These are phyloP conservation scores for Dendrobium catenatum DNA, from an alignment of 106 monocot species.

Conservation along the genomic window DNA sequence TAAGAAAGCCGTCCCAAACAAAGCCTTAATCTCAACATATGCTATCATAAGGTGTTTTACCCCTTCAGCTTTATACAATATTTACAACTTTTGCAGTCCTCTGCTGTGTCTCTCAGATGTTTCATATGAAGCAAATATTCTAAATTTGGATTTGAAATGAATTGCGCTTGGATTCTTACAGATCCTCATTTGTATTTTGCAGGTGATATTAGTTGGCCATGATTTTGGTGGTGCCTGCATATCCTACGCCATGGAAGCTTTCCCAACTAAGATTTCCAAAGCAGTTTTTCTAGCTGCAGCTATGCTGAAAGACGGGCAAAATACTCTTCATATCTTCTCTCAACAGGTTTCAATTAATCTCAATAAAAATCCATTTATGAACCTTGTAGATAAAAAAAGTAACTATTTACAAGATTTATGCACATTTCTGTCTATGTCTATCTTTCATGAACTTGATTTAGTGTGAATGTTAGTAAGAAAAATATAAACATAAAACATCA, in stretches of 20 bases:
- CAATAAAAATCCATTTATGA: neutral
- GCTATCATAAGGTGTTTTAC: too few relatives aligned
- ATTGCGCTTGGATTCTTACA: neutral
- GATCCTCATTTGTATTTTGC: neutral
- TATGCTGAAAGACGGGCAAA: conserved; percentile 70
- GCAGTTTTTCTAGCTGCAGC: conserved; percentile 77
- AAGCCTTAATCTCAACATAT: too few relatives aligned
- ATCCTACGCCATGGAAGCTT: conserved; percentile 82
- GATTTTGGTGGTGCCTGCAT: conserved; percentile 96
- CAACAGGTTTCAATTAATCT: conserved; percentile 14
- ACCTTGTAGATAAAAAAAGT: neutral
- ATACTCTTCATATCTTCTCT: conserved; percentile 72
- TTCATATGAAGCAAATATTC: neutral
- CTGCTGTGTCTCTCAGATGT: neutral
- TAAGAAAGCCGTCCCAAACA: too few relatives aligned
- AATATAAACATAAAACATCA: neutral
- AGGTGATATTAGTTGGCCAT: conserved; percentile 95
- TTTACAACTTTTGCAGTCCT: too few relatives aligned
- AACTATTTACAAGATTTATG: neutral
- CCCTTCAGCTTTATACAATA: too few relatives aligned
- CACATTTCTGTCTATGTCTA: too few relatives aligned
- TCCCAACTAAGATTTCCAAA: conserved; percentile 68
- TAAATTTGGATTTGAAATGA: neutral
- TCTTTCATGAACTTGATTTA: neutral
- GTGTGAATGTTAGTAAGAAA: neutral